phyloP scores from a whole-genome alignment of 2,329 filamentous ascomycete genomes.

The Paracoccidioides lutzii region DNA sequence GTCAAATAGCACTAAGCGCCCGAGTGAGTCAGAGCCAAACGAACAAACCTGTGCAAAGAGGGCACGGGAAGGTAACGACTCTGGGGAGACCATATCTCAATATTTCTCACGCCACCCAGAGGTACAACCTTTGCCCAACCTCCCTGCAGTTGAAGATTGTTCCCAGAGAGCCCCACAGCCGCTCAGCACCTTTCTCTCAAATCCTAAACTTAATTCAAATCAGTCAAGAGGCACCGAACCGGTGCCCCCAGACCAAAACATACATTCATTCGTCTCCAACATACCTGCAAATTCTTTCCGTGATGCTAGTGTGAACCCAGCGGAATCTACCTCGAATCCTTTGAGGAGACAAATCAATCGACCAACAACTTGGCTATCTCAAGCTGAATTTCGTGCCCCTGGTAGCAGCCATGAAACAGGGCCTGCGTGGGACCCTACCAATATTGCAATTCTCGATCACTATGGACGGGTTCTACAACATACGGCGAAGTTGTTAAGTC shows the following conservation, averaged over 20 bases:
- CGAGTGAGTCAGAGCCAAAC: not conserved
- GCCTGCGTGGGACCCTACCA: not conserved
- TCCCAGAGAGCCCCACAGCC: not conserved
- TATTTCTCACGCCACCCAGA: not conserved
- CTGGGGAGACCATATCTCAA: not conserved
- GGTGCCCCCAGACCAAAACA: not conserved
- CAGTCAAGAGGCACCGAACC: no score
- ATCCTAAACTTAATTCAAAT: not conserved
- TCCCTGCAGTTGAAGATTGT: not conserved
- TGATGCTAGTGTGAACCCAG: not conserved
- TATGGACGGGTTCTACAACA: not conserved
- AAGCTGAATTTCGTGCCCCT: not conserved
- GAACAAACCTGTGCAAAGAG: not conserved
- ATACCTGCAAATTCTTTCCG: not conserved
- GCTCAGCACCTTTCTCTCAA: not conserved
- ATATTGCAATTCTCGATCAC: not conserved
- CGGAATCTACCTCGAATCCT: not conserved
- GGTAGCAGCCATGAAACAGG: not conserved
- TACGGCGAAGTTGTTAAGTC: not conserved
- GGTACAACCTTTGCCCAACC: not conserved
- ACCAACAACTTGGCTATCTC: not conserved
- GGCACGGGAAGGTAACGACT: not conserved
- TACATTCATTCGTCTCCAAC: not conserved
- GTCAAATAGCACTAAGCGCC: conserved; percentile 1
- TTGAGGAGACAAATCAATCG: not conserved